Evolutionary conservation across 805 yeast genomes (phyloP).

Genomic region (Clavispora fructus): DNA sequence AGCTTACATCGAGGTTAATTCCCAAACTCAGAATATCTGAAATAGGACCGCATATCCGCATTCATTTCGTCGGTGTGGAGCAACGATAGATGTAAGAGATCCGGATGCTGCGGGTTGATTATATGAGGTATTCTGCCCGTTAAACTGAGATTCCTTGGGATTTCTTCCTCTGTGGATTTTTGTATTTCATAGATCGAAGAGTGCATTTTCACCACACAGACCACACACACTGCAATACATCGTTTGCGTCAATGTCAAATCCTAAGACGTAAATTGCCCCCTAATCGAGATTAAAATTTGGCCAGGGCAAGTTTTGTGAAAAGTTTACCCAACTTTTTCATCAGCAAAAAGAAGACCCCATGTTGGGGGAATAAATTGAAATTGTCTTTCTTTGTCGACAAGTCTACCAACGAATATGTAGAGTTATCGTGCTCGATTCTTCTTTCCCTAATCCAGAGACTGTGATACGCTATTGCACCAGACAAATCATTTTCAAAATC

Average conservation of each 20-base stretch:
- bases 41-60: too few species aligned
- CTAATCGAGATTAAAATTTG: not conserved
- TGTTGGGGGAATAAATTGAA: conserved; percentile 39
- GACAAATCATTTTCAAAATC: conserved; percentile 11
- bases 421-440: conserved; percentile 12
- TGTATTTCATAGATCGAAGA: too few species aligned
- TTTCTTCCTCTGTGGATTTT: too few species aligned
- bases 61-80: too few species aligned
- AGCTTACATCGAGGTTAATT: too few species aligned
- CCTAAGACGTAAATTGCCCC: not conserved
- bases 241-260: too few species aligned
- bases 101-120: not conserved
- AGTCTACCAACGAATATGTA: conserved; percentile 16
- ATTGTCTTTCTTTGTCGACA: conserved; percentile 15
- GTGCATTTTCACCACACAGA: too few species aligned
- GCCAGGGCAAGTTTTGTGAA: conserved; percentile 34
- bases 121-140: too few species aligned
- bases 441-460: conserved; percentile 14
- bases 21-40: too few species aligned
- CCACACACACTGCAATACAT: too few species aligned
- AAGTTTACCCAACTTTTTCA: conserved; percentile 45
- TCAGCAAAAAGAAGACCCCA: conserved; percentile 46
- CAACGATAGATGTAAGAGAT: too few species aligned
- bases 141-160: too few species aligned
- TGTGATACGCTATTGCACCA: conserved; percentile 10